Evolutionary conservation across 2,329 filamentous ascomycete genomes (phyloP).

Genomic region (Fonsecaea multimorphosa): DNA sequence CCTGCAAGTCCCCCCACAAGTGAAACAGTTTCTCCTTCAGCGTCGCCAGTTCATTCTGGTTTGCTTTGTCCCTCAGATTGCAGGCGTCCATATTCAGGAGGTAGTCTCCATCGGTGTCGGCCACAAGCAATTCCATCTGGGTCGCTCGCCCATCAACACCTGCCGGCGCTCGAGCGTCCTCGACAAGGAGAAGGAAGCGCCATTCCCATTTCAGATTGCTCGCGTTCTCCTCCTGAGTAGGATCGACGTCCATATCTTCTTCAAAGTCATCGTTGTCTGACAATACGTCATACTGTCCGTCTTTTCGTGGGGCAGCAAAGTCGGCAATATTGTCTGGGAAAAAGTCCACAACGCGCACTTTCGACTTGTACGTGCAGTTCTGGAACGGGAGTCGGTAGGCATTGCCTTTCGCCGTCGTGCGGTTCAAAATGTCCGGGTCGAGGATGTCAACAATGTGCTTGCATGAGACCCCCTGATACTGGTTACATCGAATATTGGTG

Average conservation of each 20-base stretch:
- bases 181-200: slow-evolving; percentile 79
- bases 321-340: slow-evolving; percentile 72
- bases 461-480: slow-evolving; percentile 49
- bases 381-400: slow-evolving; percentile 69
- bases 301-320: slow-evolving; percentile 64
- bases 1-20: slow-evolving; percentile 86
- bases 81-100: slow-evolving; percentile 61
- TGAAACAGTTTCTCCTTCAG: slow-evolving; percentile 75
- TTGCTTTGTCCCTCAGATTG: slow-evolving; percentile 60
- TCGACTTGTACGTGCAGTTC: slow-evolving; percentile 70
- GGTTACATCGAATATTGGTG: slow-evolving; percentile 54
- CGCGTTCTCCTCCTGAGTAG: slow-evolving; percentile 17
- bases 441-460: slow-evolving; percentile 57
- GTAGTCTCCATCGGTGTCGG: slow-evolving; percentile 62
- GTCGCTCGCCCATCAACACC: slow-evolving; percentile 48
- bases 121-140: slow-evolving; percentile 71
- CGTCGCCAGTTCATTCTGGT: slow-evolving; percentile 55
- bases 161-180: slow-evolving; percentile 63
- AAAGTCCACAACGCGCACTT: slow-evolving; percentile 83
- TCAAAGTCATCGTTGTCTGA: slow-evolving; percentile 48
- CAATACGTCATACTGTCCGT: slow-evolving; percentile 59
- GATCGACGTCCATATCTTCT: slow-evolving; percentile 37
- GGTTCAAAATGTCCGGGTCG: slow-evolving; percentile 53
- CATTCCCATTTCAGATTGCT: slow-evolving; percentile 71
- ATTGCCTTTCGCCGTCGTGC: slow-evolving; percentile 54